A percentile compares a stretch with the other conserved stretches of the same genome.
Conservation (phyloP, 257 asterid genomes). For the Ophiorrhiza pumila region DNA sequence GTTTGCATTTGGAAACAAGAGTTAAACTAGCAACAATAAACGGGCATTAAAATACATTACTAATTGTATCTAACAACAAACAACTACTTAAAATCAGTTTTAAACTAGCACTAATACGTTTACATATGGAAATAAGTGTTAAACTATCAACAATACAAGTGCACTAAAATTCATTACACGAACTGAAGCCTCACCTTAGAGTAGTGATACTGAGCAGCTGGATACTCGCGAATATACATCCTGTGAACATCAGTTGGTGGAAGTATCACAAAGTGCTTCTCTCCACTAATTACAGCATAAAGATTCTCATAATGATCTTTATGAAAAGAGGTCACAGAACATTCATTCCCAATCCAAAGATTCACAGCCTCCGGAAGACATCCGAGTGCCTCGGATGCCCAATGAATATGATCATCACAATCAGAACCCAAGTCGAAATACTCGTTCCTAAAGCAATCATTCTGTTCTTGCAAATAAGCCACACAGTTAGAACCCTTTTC, state of each 20-base stretch:
- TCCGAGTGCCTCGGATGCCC: slow-evolving; percentile 85
- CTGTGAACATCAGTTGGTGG: slow-evolving; percentile 93
- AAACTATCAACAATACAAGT: too few relatives aligned
- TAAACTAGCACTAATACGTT: neutral
- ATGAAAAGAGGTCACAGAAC: slow-evolving; percentile 75
- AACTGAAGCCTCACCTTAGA: slow-evolving; percentile 38
- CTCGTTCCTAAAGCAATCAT: slow-evolving; percentile 82
- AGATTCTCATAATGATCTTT: slow-evolving; percentile 92
- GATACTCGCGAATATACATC: slow-evolving; percentile 71
- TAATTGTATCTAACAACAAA: too few relatives aligned
- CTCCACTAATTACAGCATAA: slow-evolving; percentile 76
- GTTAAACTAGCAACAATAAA: neutral
- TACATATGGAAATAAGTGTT: neutral
- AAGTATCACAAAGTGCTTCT: slow-evolving; percentile 68
- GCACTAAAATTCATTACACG: neutral
- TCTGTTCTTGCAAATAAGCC: slow-evolving; percentile 89
- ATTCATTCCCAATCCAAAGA: slow-evolving; percentile 72
- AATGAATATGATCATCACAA: slow-evolving; percentile 54
- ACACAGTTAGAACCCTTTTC: slow-evolving; percentile 15
- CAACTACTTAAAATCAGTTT: neutral
- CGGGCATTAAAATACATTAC: too few relatives aligned
- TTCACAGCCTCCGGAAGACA: slow-evolving; percentile 86
- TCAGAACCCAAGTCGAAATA: slow-evolving; percentile 53
- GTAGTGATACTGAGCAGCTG: slow-evolving; percentile 57
- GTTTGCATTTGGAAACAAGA: neutral